phyloP scores from a whole-genome alignment of 2,329 filamentous ascomycete genomes.

The Elsinoe fawcettii region DNA sequence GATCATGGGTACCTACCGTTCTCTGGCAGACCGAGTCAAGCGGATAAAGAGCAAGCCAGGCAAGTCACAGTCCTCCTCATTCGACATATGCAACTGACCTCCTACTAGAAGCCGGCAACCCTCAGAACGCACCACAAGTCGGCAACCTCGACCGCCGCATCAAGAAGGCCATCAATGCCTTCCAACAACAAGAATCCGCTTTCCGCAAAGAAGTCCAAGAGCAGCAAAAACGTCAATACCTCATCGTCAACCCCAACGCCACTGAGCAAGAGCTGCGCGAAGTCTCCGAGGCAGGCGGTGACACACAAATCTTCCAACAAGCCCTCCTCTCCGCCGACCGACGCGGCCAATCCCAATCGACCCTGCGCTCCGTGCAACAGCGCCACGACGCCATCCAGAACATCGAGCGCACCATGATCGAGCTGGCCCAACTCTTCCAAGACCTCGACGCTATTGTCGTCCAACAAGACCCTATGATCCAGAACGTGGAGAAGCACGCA shows the following conservation, averaged over 20 bases:
- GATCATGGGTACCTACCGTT: conserved; percentile 76
- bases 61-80: neutral
- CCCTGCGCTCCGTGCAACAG: conserved; percentile 69
- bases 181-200: conserved; percentile 69
- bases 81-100: neutral
- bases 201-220: conserved; percentile 75
- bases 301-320: conserved; percentile 79
- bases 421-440: conserved; percentile 80
- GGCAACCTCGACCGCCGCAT: conserved; percentile 71
- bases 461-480: conserved; percentile 74
- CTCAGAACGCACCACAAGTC: conserved; percentile 72
- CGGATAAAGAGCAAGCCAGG: conserved; percentile 65
- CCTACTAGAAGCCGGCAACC: conserved; percentile 56
- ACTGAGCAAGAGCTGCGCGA: conserved; percentile 68
- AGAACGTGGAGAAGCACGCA: conserved; percentile 76
- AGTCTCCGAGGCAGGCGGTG: conserved; percentile 63
- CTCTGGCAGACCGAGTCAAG: conserved; percentile 70
- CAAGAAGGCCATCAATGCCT: conserved; percentile 71
- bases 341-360: conserved; percentile 70
- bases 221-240: conserved; percentile 81
- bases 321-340: conserved; percentile 75
- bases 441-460: conserved; percentile 80
- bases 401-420: conserved; percentile 83
- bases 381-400: conserved; percentile 83
- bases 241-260: conserved; percentile 78